Percentiles rank a stretch among this genome's conserved stretches.
phyloP scores from a whole-genome alignment of 1,139 yeast species.

The Protomyces inundatus region DNA sequence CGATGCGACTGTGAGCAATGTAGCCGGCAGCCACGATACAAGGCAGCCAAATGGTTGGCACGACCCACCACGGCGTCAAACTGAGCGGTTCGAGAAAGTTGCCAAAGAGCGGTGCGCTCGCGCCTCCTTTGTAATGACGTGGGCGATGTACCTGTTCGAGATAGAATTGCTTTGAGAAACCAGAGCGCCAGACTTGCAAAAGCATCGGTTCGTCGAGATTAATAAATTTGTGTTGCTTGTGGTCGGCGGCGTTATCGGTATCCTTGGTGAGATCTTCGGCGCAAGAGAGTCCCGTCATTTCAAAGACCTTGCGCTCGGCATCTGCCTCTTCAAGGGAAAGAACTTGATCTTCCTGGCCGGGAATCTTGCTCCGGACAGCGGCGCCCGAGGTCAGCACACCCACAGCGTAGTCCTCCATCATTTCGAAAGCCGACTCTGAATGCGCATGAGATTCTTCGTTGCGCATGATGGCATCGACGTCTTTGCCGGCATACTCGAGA shows the following conservation, averaged over 20 bases:
- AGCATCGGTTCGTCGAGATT: slow-evolving; percentile 79
- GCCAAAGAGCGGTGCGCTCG: slow-evolving; percentile 78
- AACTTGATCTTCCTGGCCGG: slow-evolving; percentile 4
- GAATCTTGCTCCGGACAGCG: slow-evolving; percentile 9
- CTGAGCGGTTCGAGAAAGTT: slow-evolving; percentile 67
- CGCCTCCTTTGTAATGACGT: slow-evolving; percentile 80
- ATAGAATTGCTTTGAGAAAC: slow-evolving; percentile 79
- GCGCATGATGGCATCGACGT: slow-evolving; percentile 72
- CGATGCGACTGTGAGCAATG: slow-evolving; percentile 38
- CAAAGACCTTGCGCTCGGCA: slow-evolving; percentile 46
- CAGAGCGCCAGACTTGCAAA: slow-evolving; percentile 66
- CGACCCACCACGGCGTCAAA: slow-evolving; percentile 71
- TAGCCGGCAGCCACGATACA: slow-evolving; percentile 54
- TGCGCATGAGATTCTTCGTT: slow-evolving; percentile 66
- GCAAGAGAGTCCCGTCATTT: slow-evolving; percentile 46
- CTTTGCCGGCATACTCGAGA: slow-evolving; percentile 74
- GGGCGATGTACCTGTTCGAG: slow-evolving; percentile 96
- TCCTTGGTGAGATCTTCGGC: slow-evolving; percentile 66
- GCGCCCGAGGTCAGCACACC: slow-evolving; percentile 56
- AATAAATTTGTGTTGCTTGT: slow-evolving; percentile 70
- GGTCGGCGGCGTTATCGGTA: slow-evolving; percentile 72
- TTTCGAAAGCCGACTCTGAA: slow-evolving; percentile 81
- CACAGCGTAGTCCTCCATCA: slow-evolving; percentile 64
- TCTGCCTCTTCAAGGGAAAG: slow-evolving; percentile 37
- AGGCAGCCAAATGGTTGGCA: slow-evolving; percentile 87